These are phyloP conservation scores for Pseudocohnilembus persalinus DNA, from an alignment of 169 alveolate genomes.

Conservation along the genomic window DNA sequence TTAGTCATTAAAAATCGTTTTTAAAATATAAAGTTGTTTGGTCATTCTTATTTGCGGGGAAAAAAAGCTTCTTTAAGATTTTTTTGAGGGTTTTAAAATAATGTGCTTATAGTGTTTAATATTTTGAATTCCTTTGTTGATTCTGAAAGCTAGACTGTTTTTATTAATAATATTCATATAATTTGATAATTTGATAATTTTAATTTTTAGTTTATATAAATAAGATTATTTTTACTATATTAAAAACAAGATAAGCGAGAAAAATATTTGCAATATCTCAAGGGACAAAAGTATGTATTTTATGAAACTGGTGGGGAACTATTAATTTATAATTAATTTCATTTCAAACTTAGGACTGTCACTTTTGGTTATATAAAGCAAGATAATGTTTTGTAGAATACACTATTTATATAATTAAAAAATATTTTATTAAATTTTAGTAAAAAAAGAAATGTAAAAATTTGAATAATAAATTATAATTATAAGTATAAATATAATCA, in stretches of 20 bases:
- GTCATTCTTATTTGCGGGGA: too few species aligned
- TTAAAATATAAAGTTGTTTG: not conserved
- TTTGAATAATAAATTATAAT: too few species aligned
- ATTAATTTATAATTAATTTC: not conserved
- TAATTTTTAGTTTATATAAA: too few species aligned
- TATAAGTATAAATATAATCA: too few species aligned
- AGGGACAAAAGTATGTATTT: too few species aligned
- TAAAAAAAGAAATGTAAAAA: too few species aligned
- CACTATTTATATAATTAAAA: not conserved
- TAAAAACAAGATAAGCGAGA: not conserved
- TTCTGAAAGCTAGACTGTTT: not conserved
- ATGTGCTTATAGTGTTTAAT: not conserved
- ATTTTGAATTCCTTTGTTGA: not conserved
- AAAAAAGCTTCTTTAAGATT: not conserved
- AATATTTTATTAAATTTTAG: too few species aligned
- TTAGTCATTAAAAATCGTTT: not conserved
- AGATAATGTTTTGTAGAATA: not conserved
- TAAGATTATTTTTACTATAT: too few species aligned
- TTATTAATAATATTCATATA: too few species aligned
- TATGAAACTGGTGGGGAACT: not conserved
- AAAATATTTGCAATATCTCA: too few species aligned
- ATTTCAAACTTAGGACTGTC: not conserved
- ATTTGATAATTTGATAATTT: too few species aligned
- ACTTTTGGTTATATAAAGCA: not conserved
- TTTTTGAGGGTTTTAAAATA: not conserved